These are phyloP conservation scores for Aspergillus sclerotialis DNA, from an alignment of 2,329 filamentous ascomycete species.

Conservation along the genomic window DNA sequence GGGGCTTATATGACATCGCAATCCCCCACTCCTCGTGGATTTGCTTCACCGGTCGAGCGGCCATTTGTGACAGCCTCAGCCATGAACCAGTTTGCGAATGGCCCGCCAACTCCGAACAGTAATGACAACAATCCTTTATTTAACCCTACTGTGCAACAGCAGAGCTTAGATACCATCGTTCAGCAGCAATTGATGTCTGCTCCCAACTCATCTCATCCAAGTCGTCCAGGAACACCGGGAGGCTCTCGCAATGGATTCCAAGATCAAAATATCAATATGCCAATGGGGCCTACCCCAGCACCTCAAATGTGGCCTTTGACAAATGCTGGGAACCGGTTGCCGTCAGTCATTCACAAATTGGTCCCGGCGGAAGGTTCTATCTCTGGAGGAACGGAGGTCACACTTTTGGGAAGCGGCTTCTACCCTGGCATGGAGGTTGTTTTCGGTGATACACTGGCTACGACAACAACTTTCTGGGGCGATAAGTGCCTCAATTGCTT, in stretches of 20 bases:
- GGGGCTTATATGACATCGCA: constrained; percentile 28
- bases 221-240: constrained; percentile 68
- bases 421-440: constrained; percentile 73
- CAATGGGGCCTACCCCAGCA: constrained; percentile 38
- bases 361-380: constrained; percentile 77
- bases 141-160: constrained; percentile 50
- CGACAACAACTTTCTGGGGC: constrained; percentile 74
- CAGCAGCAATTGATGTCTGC: constrained; percentile 64
- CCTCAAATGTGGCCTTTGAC: constrained; percentile 47
- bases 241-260: constrained; percentile 38
- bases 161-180: constrained; percentile 59
- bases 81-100: constrained; percentile 48
- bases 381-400: constrained; percentile 79
- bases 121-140: constrained; percentile 56
- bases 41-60: constrained; percentile 36
- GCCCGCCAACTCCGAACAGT: constrained; percentile 60
- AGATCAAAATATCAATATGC: constrained; percentile 23
- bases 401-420: constrained; percentile 73
- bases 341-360: constrained; percentile 69
- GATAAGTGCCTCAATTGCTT: constrained; percentile 73
- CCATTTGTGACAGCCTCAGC: constrained; percentile 40
- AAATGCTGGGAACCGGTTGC: constrained; percentile 45
- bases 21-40: constrained; percentile 33
- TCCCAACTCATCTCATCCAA: constrained; percentile 64
- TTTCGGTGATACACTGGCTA: constrained; percentile 65